Evolutionary conservation across 2,329 filamentous ascomycete species (phyloP).

Genomic region (Colletotrichum plurivorum): DNA sequence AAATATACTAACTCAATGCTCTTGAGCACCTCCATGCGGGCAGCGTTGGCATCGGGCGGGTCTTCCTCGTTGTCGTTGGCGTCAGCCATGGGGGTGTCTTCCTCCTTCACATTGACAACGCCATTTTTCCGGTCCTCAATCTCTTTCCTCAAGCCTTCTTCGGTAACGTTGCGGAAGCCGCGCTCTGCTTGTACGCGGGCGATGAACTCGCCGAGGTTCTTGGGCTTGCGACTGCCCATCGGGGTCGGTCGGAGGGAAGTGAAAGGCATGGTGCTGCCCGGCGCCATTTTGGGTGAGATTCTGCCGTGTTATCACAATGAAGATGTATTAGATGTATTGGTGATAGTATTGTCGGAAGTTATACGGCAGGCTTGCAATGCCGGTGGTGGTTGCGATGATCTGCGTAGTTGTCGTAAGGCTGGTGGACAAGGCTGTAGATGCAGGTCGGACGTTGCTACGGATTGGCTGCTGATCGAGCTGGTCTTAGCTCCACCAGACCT

Average conservation of each 20-base stretch:
- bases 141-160: constrained; percentile 79
- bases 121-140: constrained; percentile 67
- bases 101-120: constrained; percentile 61
- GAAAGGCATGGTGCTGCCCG: constrained; percentile 43
- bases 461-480: constrained; percentile 26
- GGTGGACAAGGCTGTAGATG: constrained; percentile 23
- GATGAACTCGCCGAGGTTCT: constrained; percentile 81
- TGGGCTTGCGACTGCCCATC: constrained; percentile 68
- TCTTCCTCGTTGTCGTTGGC: constrained; percentile 55
- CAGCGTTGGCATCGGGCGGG: constrained; percentile 59
- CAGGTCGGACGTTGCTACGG: constrained; percentile 19
- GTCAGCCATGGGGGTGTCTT: constrained; percentile 56
- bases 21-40: constrained; percentile 70
- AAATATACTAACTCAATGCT: constrained; percentile 67
- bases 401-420: constrained; percentile 21
- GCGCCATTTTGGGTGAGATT: constrained; percentile 39
- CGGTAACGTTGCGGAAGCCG: constrained; percentile 85
- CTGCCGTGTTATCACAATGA: neutral
- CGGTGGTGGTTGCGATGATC: constrained; percentile 2
- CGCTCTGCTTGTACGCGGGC: constrained; percentile 83
- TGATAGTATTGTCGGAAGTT: no score
- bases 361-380: neutral
- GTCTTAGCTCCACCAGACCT: constrained; percentile 20
- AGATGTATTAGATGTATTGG: neutral
- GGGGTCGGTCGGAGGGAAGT: constrained; percentile 77